Conservation (phyloP, 371 early-diverging fungal species). For the Mucor saturninus region DNA sequence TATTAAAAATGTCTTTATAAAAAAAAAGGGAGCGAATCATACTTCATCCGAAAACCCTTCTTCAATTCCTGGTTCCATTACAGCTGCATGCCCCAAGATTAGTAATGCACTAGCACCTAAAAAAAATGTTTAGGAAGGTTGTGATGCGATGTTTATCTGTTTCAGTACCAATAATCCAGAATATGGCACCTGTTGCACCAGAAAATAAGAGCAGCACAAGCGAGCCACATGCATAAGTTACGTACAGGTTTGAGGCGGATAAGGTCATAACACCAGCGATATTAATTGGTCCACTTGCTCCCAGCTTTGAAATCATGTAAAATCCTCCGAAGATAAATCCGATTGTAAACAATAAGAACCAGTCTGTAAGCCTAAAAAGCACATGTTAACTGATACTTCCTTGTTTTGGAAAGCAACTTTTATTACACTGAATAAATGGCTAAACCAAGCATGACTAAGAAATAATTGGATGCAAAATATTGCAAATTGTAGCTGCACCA, state of each 20-base stretch:
- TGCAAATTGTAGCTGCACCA: constrained; percentile 56
- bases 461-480: constrained; percentile 68
- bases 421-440: constrained; percentile 61
- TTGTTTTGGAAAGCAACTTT: not conserved
- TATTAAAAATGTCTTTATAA: not conserved
- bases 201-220: constrained; percentile 53
- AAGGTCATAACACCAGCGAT: constrained; percentile 31
- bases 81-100: constrained; percentile 55
- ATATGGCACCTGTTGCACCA: constrained; percentile 52
- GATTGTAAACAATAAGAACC: constrained; percentile 47
- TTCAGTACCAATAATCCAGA: constrained; percentile 58
- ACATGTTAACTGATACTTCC: not conserved
- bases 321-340: constrained; percentile 45
- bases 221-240: constrained; percentile 37
- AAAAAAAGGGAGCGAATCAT: not conserved
- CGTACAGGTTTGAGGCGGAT: constrained; percentile 45
- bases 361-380: constrained; percentile 43
- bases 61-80: constrained; percentile 58
- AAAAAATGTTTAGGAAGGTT: not conserved
- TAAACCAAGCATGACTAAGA: constrained; percentile 58
- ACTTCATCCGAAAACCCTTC: constrained; percentile 44
- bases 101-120: constrained; percentile 50
- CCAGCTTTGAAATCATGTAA: constrained; percentile 38
- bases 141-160: not conserved
- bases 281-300: constrained; percentile 32